phyloP scores from a whole-genome alignment of 768 basidiomycete species.

The Amyloporia xantha region DNA sequence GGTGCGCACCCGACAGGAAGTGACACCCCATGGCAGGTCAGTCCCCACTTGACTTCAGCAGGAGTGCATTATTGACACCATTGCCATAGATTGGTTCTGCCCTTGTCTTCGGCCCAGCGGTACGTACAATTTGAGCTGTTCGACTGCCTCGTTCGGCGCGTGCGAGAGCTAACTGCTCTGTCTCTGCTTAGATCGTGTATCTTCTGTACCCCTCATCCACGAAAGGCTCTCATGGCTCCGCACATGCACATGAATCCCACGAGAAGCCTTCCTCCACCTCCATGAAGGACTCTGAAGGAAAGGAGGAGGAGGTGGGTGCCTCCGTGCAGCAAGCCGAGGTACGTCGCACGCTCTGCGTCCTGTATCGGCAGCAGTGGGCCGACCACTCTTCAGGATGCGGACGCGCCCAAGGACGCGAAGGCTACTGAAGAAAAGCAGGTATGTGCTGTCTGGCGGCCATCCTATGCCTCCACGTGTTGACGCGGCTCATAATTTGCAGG shows the following conservation, averaged over 20 bases:
- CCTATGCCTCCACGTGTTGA: not conserved
- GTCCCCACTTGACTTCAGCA: not conserved
- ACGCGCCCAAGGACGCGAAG: slow-evolving; percentile 9
- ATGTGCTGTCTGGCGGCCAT: not conserved
- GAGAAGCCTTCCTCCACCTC: slow-evolving; percentile 1
- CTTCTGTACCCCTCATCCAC: slow-evolving; percentile 8
- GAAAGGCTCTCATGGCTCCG: slow-evolving; percentile 7
- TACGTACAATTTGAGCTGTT: slow-evolving; percentile 8
- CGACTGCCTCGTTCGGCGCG: not conserved
- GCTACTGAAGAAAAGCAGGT: slow-evolving; percentile 9
- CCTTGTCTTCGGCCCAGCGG: slow-evolving; percentile 19
- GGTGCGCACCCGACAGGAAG: slow-evolving; percentile 12
- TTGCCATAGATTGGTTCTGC: slow-evolving; percentile 19
- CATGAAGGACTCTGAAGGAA: slow-evolving; percentile 3
- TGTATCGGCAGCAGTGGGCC: too few relatives aligned
- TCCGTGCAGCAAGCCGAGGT: slow-evolving; percentile 4
- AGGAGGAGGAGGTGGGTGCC: not conserved
- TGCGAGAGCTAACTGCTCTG: not conserved
- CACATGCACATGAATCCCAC: not conserved
- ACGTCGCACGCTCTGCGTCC: not conserved
- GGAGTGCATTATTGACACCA: not conserved
- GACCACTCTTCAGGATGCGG: slow-evolving; percentile 11
- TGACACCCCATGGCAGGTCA: slow-evolving; percentile 20
- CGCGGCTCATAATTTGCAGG: not conserved
- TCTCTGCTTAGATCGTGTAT: slow-evolving; percentile 6